Conservation (phyloP, 1,284 basidiomycete genomes). For the Singerocomus rubriflavus region DNA sequence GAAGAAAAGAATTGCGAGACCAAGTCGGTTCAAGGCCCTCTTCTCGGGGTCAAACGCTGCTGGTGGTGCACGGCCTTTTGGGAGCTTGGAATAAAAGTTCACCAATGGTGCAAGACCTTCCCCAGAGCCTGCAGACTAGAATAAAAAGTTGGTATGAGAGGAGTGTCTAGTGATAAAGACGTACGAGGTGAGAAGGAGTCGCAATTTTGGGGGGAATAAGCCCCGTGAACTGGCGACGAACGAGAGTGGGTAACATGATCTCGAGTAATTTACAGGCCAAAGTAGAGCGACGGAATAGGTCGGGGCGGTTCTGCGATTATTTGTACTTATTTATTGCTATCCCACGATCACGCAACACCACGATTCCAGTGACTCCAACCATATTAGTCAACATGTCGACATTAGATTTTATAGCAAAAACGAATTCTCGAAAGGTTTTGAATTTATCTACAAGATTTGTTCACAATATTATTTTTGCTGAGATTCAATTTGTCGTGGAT, state of each 20-base stretch:
- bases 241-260: constrained; percentile 77
- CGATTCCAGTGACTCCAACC: too few species aligned
- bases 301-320: constrained; percentile 16
- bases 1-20: constrained; percentile 70
- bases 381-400: too few species aligned
- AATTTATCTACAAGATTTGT: too few species aligned
- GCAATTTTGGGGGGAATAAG: constrained; percentile 95
- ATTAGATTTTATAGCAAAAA: too few species aligned
- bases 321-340: constrained; percentile 20
- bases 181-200: constrained; percentile 82
- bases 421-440: too few species aligned
- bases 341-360: constrained; percentile 20
- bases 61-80: constrained; percentile 71
- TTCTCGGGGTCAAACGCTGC: constrained; percentile 71
- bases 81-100: constrained; percentile 92
- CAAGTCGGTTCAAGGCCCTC: constrained; percentile 79
- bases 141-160: constrained; percentile 6
- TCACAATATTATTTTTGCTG: too few species aligned
- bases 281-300: constrained; percentile 16
- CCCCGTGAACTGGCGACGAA: constrained; percentile 76
- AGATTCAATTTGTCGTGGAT: too few species aligned
- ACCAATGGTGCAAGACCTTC: constrained; percentile 82
- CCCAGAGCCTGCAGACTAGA: constrained; percentile 73
- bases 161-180: constrained; percentile 24
- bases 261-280: neutral